Evolutionary conservation across 2,329 filamentous ascomycete species (phyloP).

Genomic region (Emydomyces testavorans): DNA sequence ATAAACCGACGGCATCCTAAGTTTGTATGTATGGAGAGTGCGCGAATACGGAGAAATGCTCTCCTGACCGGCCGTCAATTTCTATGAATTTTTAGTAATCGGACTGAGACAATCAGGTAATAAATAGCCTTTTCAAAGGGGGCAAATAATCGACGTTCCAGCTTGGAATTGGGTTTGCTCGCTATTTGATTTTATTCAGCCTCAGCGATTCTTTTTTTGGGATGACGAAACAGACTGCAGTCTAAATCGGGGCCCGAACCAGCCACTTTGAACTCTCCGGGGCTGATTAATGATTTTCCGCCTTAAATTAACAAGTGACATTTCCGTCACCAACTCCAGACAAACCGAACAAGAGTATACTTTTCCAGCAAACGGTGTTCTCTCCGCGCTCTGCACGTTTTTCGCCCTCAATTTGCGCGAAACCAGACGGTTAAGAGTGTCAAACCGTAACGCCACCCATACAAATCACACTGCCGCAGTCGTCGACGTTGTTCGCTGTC

Average conservation of each 20-base stretch:
- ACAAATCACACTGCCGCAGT: not conserved
- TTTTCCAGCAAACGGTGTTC: conserved; percentile 5
- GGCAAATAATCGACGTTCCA: not conserved
- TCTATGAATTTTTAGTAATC: too few relatives aligned
- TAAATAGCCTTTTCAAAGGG: not conserved
- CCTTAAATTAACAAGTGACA: conserved; percentile 3
- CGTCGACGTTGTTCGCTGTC: not conserved
- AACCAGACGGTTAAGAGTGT: not conserved
- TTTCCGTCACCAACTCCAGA: conserved; percentile 4
- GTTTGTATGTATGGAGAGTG: too few relatives aligned
- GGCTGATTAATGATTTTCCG: conserved; percentile 7
- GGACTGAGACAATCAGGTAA: not conserved
- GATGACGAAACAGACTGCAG: conserved; percentile 7
- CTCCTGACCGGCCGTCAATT: too few relatives aligned
- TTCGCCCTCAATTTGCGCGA: not conserved
- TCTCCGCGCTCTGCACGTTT: not conserved
- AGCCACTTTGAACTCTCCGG: conserved; percentile 4
- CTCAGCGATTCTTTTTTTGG: not conserved
- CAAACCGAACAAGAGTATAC: not conserved
- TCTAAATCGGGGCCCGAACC: not conserved
- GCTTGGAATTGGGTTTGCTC: not conserved
- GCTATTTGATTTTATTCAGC: too few relatives aligned
- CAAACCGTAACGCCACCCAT: not conserved
- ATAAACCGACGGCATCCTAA: too few relatives aligned
- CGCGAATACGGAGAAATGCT: too few relatives aligned